Base-by-base conservation (phyloP, 2,329 filamentous ascomycete species). In the Pleoardoris graminearum region DNA sequence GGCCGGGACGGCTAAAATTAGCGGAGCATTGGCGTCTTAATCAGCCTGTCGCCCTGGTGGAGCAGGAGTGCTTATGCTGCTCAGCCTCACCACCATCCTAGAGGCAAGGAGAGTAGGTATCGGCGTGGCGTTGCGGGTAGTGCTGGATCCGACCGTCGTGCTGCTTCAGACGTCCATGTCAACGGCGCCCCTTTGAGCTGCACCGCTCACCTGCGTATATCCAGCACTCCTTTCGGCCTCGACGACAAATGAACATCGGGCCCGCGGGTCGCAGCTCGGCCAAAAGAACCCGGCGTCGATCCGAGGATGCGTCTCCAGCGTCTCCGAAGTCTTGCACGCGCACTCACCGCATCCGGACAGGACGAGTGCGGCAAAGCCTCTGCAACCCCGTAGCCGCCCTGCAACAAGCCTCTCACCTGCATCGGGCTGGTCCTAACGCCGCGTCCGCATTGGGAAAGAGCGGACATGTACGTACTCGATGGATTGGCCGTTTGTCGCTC, bases 21-120 rank as follows among this genome's bases (percentile, higher is more conserved):
- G 43, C 48, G 27, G 44, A 19, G 32, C 32, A 47, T 38, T 27
- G 30, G 38, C 38, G 22, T 27, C 55, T 58, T 55, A 50, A 33
- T 58, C 55, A 55, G 55, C 55, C 37, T 21, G 35, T 32, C 36
- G 46, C 25, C 25, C 46, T 21, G n/a, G 17, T 35, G 29, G 11
- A 49, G 48, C 51, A 50, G 42, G 51, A 48, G 37, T 37, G 44
- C 44, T 50, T 25, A 21, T 17, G 30, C 22, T 39, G 45, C 45
- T 48, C 47, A 50, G 47, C 47, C 37, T 36, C 48, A 36, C 19
- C 14, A 44, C 12, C 33, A 32, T 32, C 10, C 30, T 4, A 12
- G 17, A 37, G n/a, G n/a, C n/a, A n/a, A n/a, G n/a, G n/a, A n/a
- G n/a, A n/a, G n/a, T n/a, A n/a, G n/a, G n/a, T n/a, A n/a, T n/a